Conservation (phyloP, 1,284 basidiomycete species). For the Jaminaea rosea region DNA sequence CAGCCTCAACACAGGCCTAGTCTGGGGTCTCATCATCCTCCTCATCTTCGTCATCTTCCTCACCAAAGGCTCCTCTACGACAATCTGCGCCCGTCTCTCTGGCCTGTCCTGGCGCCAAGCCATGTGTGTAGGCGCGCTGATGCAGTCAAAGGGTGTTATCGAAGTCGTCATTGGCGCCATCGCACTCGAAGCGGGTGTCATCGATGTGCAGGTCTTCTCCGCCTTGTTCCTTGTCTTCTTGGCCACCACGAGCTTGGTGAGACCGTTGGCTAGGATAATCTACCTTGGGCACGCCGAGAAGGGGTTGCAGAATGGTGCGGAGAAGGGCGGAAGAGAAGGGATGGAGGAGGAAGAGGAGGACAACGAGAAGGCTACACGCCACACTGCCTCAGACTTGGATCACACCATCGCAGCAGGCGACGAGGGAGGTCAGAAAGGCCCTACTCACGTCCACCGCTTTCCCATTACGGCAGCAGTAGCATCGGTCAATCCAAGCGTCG, state of each 20-base stretch:
- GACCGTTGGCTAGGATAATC: conserved; percentile 18
- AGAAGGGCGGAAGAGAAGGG: background rate
- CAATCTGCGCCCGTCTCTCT: conserved; percentile 15
- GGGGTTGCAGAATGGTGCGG: conserved; percentile 9
- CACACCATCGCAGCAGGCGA: background rate
- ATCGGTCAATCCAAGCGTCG: conserved; percentile 18
- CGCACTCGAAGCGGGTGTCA: conserved; percentile 16
- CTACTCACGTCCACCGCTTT: too few relatives aligned
- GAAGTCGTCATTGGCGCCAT: conserved; percentile 32
- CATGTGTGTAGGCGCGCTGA: conserved; percentile 21
- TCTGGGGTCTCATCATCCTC: conserved; percentile 26
- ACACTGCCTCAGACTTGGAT: too few relatives aligned
- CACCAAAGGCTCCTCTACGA: conserved; percentile 22
- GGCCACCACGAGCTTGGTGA: conserved; percentile 18
- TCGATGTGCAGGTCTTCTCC: conserved; percentile 18
- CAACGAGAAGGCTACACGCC: background rate
- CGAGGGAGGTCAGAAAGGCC: too few relatives aligned
- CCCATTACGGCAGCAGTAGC: conserved; percentile 23
- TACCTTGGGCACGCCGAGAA: conserved; percentile 5
- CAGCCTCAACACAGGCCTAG: conserved; percentile 14
- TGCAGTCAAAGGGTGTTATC: conserved; percentile 31
- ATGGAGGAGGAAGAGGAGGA: background rate
- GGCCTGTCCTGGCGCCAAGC: conserved; percentile 24
- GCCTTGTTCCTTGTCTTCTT: conserved; percentile 17
- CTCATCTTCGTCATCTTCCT: conserved; percentile 24